Evolutionary conservation across 345 rosid species (phyloP), one percentile per base, ranked within the genome.

Genomic region (Hypericum androsaemum): DNA sequence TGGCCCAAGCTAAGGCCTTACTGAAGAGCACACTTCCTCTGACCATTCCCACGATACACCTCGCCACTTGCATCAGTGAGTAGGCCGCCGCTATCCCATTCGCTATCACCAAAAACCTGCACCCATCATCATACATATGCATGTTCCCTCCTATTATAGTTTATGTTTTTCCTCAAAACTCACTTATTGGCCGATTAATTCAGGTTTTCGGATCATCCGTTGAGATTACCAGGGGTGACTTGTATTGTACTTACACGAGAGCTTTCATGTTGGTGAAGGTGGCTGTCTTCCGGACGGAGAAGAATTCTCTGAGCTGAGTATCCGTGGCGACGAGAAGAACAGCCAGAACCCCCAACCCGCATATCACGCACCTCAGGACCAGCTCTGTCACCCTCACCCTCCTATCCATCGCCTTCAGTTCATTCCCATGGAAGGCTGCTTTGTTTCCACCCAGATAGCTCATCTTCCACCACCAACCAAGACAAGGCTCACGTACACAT

Each of bases 251-350:
- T 68, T 69, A 88, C 98, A 88, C 88, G 32, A 92, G 86, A 7
- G 96, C 86, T 71, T 88, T 88, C 95, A 88, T 85, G 75, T 88
- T 95, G 6, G 94, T 83, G 64, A 70, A 88, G 62, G 45, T 78
- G 5, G 96, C 98, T 63, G 46, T 70, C 80, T 81, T 87, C 65
- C 60, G 69, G 51, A 85, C 83, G 4, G 82, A 58, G 64, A 92
- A 88, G 72, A 92, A 82, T 44, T 72, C 76, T 60, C 62, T 81
- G 59, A 81, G 83, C 61, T 92, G 84, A 37, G 83, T 22, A 63
- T 88, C 85, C 11, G 94, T 85, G 5, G 62, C 95, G 16, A 92
- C 65, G 64, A 92, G 81, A 57, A 81, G 62, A 69, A 79, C 94
- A 37, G 86, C 62, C 38, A 77, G 61, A 48, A 78, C 60, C 59